These are phyloP conservation scores for Naganishia onofrii DNA, from an alignment of 768 basidiomycete genomes.

Conservation along the genomic window DNA sequence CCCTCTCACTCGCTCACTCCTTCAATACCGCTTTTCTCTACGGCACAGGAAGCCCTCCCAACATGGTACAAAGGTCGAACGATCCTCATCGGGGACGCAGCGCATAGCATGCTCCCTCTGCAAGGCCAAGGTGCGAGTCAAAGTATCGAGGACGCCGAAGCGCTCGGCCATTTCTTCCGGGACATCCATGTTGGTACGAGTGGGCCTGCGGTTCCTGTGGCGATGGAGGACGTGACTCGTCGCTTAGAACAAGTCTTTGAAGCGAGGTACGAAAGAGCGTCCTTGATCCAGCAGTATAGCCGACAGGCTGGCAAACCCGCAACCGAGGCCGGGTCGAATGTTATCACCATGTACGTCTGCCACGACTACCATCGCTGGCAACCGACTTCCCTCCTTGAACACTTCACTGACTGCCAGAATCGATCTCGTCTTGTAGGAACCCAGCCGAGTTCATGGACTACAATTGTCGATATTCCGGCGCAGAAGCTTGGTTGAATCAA, in stretches of 20 bases:
- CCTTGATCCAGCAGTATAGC: conserved; percentile 27
- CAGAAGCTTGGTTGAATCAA: conserved; percentile 15
- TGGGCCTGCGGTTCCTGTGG: no score
- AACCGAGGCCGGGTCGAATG: conserved; percentile 14
- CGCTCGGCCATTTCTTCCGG: conserved; percentile 8
- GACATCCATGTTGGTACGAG: no score
- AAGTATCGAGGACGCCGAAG: conserved; percentile 28
- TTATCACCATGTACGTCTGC: conserved; percentile 26
- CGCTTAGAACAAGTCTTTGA: conserved; percentile 14
- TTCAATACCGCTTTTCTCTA: not conserved
- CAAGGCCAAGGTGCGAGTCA: conserved; percentile 31
- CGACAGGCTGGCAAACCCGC: conserved; percentile 14
- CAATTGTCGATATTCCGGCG: conserved; percentile 21
- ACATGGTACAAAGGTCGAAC: conserved; percentile 28
- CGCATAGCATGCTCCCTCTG: conserved; percentile 28
- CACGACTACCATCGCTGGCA: no score
- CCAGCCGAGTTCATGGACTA: conserved; percentile 22
- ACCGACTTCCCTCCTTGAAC: no score
- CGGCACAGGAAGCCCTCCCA: conserved; percentile 24
- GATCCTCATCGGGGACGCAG: conserved; percentile 30
- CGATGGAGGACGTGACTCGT: not conserved
- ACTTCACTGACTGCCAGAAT: not conserved
- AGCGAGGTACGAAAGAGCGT: conserved; percentile 23
- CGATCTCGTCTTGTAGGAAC: conserved; percentile 3
- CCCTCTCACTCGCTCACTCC: not conserved